Evolutionary conservation across 2,329 filamentous ascomycete species (phyloP).

Genomic region (Bipolaris zeicola): DNA sequence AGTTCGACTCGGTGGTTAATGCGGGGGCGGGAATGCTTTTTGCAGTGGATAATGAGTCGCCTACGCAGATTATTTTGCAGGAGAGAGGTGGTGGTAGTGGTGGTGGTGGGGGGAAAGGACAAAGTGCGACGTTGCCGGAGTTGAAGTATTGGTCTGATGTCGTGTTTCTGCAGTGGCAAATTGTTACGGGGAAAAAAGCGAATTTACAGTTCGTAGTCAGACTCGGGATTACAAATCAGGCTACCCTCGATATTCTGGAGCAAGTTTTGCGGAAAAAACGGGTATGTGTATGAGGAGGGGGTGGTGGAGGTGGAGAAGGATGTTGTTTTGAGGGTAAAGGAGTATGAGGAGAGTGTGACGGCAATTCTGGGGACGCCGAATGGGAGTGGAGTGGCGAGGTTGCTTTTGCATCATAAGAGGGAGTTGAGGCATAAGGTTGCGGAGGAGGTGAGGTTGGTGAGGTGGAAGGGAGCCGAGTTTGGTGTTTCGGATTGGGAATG

Average conservation of each 20-base stretch:
- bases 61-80: neutral
- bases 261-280: neutral
- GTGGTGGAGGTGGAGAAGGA: neutral
- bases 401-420: neutral
- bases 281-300: neutral
- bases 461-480: neutral
- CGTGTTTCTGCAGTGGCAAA: neutral
- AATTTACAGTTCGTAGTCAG: neutral
- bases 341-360: neutral
- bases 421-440: neutral
- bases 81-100: too few relatives aligned
- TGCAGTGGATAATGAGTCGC: neutral
- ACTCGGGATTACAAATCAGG: neutral
- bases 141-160: neutral
- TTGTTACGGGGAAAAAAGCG: neutral
- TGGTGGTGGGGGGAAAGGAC: too few relatives aligned
- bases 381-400: neutral
- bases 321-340: neutral
- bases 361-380: slow-evolving; percentile 2
- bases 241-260: neutral
- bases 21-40: neutral
- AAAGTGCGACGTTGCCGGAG: neutral
- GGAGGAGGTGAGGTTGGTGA: neutral
- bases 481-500: neutral
- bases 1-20: neutral